Evolutionary conservation across 805 yeast genomes (phyloP).

Genomic region (Candida krabiensis): DNA sequence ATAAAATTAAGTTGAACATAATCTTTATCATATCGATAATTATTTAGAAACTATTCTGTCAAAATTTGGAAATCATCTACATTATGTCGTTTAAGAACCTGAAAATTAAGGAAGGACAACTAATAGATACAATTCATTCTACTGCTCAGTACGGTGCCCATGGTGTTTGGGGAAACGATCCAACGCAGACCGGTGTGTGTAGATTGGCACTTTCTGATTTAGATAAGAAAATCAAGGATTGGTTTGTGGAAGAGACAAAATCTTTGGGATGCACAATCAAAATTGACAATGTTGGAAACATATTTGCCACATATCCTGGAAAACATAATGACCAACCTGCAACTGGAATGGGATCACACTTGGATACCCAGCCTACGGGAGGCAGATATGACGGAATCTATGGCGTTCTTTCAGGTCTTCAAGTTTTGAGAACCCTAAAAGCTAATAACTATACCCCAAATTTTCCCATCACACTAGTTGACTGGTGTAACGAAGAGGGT

Average conservation of each 20-base stretch:
- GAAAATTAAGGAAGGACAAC: constrained; percentile 39
- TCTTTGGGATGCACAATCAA: constrained; percentile 56
- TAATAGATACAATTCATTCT: constrained; percentile 58
- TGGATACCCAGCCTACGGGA: constrained; percentile 79
- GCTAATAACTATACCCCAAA: constrained; percentile 60
- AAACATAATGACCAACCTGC: constrained; percentile 35
- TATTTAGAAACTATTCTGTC: too few species aligned
- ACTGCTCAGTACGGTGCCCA: constrained; percentile 67
- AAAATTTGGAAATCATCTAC: too few species aligned
- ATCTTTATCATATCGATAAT: too few species aligned
- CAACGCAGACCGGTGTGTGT: constrained; percentile 67
- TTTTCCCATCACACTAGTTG: constrained; percentile 61
- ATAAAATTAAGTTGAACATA: too few species aligned
- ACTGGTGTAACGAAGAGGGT: constrained; percentile 81
- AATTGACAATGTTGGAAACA: constrained; percentile 67
- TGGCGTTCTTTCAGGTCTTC: constrained; percentile 68
- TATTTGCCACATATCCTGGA: constrained; percentile 67
- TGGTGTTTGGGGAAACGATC: constrained; percentile 55
- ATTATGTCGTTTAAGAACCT: constrained; percentile 7
- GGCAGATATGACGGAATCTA: constrained; percentile 74
- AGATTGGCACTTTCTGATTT: constrained; percentile 61
- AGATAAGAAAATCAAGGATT: constrained; percentile 63
- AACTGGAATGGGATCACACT: constrained; percentile 70
- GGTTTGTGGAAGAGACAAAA: constrained; percentile 57
- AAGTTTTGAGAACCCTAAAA: constrained; percentile 62